These are phyloP conservation scores for Torulaspora globosa DNA, from an alignment of 1,139 yeast species.

Conservation along the genomic window DNA sequence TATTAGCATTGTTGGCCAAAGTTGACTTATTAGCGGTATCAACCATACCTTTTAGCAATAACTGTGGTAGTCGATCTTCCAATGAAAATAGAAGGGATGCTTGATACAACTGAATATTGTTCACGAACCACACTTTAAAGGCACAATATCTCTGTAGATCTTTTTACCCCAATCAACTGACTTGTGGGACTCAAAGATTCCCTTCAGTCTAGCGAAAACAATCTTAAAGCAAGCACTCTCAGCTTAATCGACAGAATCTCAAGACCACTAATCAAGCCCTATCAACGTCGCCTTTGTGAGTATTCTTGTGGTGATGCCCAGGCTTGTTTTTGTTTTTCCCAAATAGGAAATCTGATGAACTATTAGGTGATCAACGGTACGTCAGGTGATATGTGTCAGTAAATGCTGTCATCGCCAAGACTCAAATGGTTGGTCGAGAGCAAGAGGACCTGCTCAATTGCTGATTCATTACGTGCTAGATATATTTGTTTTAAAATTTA, in stretches of 20 bases:
- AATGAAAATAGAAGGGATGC: background rate
- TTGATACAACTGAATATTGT: background rate
- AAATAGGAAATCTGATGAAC: constrained; percentile 9
- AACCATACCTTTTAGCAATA: constrained; percentile 7
- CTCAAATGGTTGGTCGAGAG: background rate
- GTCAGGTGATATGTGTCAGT: constrained; percentile 3
- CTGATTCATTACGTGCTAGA: background rate
- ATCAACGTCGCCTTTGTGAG: background rate
- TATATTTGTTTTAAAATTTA: background rate
- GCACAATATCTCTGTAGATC: background rate
- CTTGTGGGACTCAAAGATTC: background rate
- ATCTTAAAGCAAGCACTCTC: background rate
- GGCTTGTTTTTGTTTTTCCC: constrained; percentile 9
- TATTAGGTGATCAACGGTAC: background rate
- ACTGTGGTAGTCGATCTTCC: background rate
- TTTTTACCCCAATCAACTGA: background rate
- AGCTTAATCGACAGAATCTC: background rate
- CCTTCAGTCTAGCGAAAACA: background rate
- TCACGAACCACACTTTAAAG: background rate
- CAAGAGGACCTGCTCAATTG: background rate
- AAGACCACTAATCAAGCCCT: background rate
- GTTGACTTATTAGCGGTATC: constrained; percentile 13
- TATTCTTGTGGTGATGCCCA: constrained; percentile 11
- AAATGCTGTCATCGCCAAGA: background rate
- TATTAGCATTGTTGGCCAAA: constrained; percentile 20